Base-by-base conservation (phyloP, 1,139 yeast genomes). In the Pichia kudriavzevii region DNA sequence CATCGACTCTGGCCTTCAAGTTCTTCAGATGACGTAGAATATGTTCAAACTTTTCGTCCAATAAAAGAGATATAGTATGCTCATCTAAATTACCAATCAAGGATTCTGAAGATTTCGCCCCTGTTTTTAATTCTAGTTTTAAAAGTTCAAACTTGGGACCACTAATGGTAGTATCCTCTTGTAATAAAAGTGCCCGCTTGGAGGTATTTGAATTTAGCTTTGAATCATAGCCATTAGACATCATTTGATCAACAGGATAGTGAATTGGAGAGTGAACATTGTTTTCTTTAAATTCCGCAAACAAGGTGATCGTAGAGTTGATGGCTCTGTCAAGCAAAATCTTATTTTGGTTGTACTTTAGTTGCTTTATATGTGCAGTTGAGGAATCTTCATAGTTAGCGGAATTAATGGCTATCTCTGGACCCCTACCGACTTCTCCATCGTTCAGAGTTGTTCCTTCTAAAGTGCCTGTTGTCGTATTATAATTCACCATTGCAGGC, bases 1-100 rank as follows among this genome's bases (percentile, higher is more conserved):
- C 96, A 48, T 83, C 94, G 20, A 93, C 80, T 48, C 99, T 70
- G 34, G 79, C 93, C 42, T 76, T 75, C 43, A 93, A 64, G 20
- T 87, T 76, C n/a, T 63, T 54, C 38, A 91, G 61, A 52, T 88
- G 95, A 46, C 74, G 75, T 15, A 74, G 61, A 17, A 81, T 73
- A 34, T 73, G 79, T 9, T 64, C 50, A 29, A 83, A 64, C 49
- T 78, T 79, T 41, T 75, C 76, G 41, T 77, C 84, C 28, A 84
- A 58, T 19, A 84, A 59, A 18, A 74, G 66, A 0, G 88, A 75
- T 20, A 83, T 67, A 1, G 91, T 72, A 21, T 70, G 54, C 46
- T 77, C 75, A 51, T 81, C 91, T 44, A 83, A 61, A 28, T 65
- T 65, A 1, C 69, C 60, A 10, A 74, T 62, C 11, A 45, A 41